Evolutionary conservation across 139 green algal genomes (phyloP).

Genomic region (Spirogloea muscicola): DNA sequence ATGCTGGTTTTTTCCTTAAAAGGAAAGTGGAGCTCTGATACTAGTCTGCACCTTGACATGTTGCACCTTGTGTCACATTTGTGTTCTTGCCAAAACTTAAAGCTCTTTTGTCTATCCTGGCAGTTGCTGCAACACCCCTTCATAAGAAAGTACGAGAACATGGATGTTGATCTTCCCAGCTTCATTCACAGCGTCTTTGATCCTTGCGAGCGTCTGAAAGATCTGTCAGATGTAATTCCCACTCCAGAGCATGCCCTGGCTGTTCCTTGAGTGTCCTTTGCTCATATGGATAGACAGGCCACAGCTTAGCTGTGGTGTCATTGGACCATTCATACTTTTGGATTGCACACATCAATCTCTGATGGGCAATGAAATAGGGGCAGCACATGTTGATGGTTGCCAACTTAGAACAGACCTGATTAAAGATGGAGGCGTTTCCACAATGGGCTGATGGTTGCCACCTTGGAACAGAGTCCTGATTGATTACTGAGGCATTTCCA

Average conservation of each 20-base stretch:
- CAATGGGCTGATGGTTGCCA: too few relatives aligned
- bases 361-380: not conserved
- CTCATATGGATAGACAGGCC: not conserved
- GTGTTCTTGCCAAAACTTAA: too few relatives aligned
- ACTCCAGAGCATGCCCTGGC: not conserved
- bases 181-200: conserved; percentile 46
- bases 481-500: too few relatives aligned
- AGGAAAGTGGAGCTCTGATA: too few relatives aligned
- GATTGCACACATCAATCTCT: not conserved
- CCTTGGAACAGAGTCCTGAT: too few relatives aligned
- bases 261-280: not conserved
- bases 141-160: conserved; percentile 31
- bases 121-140: conserved; percentile 51
- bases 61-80: too few relatives aligned
- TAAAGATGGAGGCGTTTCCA: too few relatives aligned
- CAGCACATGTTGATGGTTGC: not conserved
- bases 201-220: conserved; percentile 37
- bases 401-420: too few relatives aligned
- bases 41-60: too few relatives aligned
- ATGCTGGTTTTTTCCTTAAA: too few relatives aligned
- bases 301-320: not conserved
- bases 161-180: conserved; percentile 15
- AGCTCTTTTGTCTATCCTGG: too few relatives aligned
- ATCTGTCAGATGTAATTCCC: conserved; percentile 42
- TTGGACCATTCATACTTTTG: not conserved